These are phyloP conservation scores for Periconia macrospinosa DNA, from an alignment of 2,329 filamentous ascomycete species.

Conservation along the genomic window DNA sequence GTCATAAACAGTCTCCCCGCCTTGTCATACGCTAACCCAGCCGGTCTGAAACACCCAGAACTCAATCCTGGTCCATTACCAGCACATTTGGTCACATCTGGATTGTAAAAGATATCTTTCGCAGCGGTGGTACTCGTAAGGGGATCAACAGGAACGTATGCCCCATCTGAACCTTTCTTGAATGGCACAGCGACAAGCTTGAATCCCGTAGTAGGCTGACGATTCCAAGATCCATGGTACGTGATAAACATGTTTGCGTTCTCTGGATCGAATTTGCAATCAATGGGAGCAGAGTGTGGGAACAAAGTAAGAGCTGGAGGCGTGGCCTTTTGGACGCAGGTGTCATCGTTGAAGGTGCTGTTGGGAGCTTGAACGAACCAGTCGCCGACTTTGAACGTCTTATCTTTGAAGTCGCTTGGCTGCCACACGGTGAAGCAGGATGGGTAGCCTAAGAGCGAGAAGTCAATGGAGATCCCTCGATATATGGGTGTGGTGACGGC, in stretches of 20 bases:
- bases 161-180: slow-evolving; percentile 38
- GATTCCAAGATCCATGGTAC: slow-evolving; percentile 71
- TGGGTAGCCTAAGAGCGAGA: slow-evolving; percentile 54
- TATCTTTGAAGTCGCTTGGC: slow-evolving; percentile 51
- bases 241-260: slow-evolving; percentile 63
- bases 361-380: slow-evolving; percentile 40
- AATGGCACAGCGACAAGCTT: slow-evolving; percentile 52
- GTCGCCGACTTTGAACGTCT: slow-evolving; percentile 51
- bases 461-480: too few relatives aligned
- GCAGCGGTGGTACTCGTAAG: slow-evolving; percentile 52
- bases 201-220: slow-evolving; percentile 52
- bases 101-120: slow-evolving; percentile 60
- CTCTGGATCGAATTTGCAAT: slow-evolving; percentile 66
- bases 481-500: too few relatives aligned
- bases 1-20: slow-evolving; percentile 62
- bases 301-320: slow-evolving; percentile 57
- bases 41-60: slow-evolving; percentile 62
- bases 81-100: slow-evolving; percentile 56
- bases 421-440: slow-evolving; percentile 69
- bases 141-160: slow-evolving; percentile 44
- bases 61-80: slow-evolving; percentile 36
- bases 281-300: slow-evolving; percentile 71
- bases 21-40: slow-evolving; percentile 55
- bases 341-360: slow-evolving; percentile 49
- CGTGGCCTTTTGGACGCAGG: slow-evolving; percentile 43